Conservation (phyloP, 129 eudicot genomes). For the Escallonia rubra region DNA sequence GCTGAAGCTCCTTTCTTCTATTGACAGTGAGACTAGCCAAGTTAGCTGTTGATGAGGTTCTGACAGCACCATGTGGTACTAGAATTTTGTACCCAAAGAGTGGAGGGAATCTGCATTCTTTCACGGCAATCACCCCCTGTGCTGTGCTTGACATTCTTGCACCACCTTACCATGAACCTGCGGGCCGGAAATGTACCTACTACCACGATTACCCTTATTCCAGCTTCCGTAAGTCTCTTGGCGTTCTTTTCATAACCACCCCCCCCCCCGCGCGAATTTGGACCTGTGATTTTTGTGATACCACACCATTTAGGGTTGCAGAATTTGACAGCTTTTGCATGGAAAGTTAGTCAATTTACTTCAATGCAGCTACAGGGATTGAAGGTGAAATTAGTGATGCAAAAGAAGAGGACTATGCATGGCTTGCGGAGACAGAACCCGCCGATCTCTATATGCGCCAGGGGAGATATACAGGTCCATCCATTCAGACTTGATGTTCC, state of each 20-base stretch:
- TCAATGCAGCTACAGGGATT: constrained; percentile 33
- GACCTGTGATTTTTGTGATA: background rate
- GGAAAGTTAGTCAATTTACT: background rate
- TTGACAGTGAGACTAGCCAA: constrained; percentile 83
- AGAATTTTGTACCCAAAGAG: constrained; percentile 65
- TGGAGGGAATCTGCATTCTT: constrained; percentile 93
- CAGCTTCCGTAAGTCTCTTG: constrained; percentile 50
- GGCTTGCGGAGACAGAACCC: constrained; percentile 80
- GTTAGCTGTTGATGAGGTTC: constrained; percentile 70
- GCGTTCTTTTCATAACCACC: background rate
- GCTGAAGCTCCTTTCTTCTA: constrained; percentile 10
- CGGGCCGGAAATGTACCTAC: constrained; percentile 86
- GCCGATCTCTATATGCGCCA: constrained; percentile 66
- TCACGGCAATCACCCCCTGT: constrained; percentile 87
- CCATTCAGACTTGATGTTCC: constrained; percentile 31
- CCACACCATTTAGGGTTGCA: background rate
- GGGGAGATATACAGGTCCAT: constrained; percentile 69
- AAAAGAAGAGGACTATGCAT: constrained; percentile 71
- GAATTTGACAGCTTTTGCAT: background rate
- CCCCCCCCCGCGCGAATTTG: too few relatives aligned
- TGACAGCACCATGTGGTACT: constrained; percentile 79
- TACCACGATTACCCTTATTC: constrained; percentile 85
- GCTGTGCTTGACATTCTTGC: constrained; percentile 92
- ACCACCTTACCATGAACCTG: constrained; percentile 78
- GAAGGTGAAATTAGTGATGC: constrained; percentile 26